These are phyloP conservation scores for Podaxis sp. DNA, from an alignment of 768 basidiomycete species.

Conservation along the genomic window DNA sequence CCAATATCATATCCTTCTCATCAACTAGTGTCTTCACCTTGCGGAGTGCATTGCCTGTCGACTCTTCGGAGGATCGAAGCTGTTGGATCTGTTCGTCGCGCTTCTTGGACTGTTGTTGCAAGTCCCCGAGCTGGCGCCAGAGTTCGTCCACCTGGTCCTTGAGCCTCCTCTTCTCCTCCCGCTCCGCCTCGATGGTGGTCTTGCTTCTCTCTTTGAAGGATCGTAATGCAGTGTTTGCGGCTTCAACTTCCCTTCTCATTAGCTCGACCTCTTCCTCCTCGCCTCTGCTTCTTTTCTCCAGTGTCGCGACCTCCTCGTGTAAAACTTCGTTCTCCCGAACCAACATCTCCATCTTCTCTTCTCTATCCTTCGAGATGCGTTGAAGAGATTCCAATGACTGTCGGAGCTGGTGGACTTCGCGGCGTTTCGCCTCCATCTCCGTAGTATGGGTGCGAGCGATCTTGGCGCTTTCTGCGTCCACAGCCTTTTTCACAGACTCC, in stretches of 20 bases:
- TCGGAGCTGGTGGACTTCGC: neutral
- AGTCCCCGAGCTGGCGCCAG: neutral
- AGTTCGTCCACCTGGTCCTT: neutral
- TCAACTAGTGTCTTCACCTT: neutral
- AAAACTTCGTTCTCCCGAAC: constrained; percentile 6
- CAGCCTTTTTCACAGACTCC: neutral
- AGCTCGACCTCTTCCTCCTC: neutral
- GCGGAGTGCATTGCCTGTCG: neutral
- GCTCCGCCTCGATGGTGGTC: neutral
- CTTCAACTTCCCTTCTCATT: constrained; percentile 4
- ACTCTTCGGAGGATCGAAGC: neutral
- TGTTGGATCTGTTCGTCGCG: neutral
- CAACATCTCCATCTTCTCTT: constrained; percentile 2
- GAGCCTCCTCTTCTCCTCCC: neutral
- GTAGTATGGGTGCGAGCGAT: neutral
- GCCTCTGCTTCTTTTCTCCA: neutral
- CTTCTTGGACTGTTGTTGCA: neutral
- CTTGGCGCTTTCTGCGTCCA: neutral
- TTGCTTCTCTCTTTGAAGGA: constrained; percentile 4
- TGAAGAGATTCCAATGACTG: neutral
- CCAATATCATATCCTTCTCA: neutral
- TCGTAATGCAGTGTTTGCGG: neutral
- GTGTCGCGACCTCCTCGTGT: neutral
- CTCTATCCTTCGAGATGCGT: neutral
- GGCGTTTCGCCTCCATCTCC: neutral